phyloP scores from a whole-genome alignment of 2,329 filamentous ascomycete genomes.

The Clonostachys solani region DNA sequence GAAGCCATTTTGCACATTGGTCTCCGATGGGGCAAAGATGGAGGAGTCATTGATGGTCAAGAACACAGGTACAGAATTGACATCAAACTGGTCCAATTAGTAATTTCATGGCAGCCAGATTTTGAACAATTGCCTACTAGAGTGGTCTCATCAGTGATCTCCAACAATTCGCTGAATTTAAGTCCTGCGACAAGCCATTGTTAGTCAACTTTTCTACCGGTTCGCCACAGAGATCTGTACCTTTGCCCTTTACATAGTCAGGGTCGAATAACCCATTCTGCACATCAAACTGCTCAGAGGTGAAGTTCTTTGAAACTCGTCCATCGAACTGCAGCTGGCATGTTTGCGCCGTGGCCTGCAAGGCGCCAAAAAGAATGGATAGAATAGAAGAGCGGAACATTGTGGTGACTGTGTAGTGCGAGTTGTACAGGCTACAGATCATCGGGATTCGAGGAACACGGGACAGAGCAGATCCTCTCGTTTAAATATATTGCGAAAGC shows the following conservation, averaged over 20 bases:
- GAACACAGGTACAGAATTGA: slow-evolving; percentile 38
- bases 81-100: slow-evolving; percentile 31
- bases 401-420: no score
- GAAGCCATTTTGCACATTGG: slow-evolving; percentile 53
- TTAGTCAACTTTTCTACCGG: neutral
- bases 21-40: slow-evolving; percentile 48
- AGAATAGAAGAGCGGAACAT: no score
- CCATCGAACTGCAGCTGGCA: slow-evolving; percentile 30
- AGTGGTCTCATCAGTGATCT: slow-evolving; percentile 32
- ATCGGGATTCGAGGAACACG: no score
- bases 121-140: slow-evolving; percentile 19
- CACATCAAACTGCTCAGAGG: slow-evolving; percentile 32
- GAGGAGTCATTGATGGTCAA: slow-evolving; percentile 53
- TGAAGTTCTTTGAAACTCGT: slow-evolving; percentile 31
- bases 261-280: slow-evolving; percentile 43
- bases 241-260: slow-evolving; percentile 44
- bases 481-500: no score
- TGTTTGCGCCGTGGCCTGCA: no score
- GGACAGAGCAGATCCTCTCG: no score
- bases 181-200: slow-evolving; percentile 23
- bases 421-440: no score
- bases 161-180: slow-evolving; percentile 43
- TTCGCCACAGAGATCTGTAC: slow-evolving; percentile 8
- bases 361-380: no score
- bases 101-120: slow-evolving; percentile 3